Base-by-base conservation (phyloP, 257 asterid species). In the Parsonsia alboflavescens region DNA sequence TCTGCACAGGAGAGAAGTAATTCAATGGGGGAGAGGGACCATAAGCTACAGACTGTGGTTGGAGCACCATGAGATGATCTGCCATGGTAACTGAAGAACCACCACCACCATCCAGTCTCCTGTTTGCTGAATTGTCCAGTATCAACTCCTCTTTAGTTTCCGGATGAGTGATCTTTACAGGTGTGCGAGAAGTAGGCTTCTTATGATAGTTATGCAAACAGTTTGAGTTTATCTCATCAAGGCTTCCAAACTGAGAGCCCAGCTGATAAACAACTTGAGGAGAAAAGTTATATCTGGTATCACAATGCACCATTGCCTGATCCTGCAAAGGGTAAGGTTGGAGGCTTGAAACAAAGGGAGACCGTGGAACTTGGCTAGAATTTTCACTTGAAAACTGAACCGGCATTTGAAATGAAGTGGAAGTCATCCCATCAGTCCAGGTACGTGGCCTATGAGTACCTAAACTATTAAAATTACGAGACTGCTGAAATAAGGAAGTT, bases 91-190 rank as follows among this genome's bases (percentile, higher is more conserved):
- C 89, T 9, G 85, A 76, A 33, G 91, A 82, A 26, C 84, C 82
- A 71, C 45, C 69, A 26, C 84, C 82, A 71, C 45, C 69, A 64
- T 36, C 66, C 66, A 59, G 30, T 39, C 70, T 65, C 70, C 26
- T 39, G 13, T 19, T 65, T 65, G 50, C 50, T 39, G 12, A 65
- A 39, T 39, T 39, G 6, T 90, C 97, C 73, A 92, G 92, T 85
- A 85, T 92, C 90, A 94, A 76, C 75, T 92, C 99, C 78, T 92
- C 98, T 70, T 87, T 91, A 77, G 98, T 92, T 0, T 89, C 93
- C 26, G 97, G 98, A 78, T 95, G 93, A 61, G 96, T 92, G 69
- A 95, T 92, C 89, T 92, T 95, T 76, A 92, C 93, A 68, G 90
- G 67, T 83, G 85, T 90, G 53, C 91, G 92, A 62, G 88, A 78